These are phyloP conservation scores for Blastobotrys buckinghamii DNA, from an alignment of 1,139 yeast species.

Conservation along the genomic window DNA sequence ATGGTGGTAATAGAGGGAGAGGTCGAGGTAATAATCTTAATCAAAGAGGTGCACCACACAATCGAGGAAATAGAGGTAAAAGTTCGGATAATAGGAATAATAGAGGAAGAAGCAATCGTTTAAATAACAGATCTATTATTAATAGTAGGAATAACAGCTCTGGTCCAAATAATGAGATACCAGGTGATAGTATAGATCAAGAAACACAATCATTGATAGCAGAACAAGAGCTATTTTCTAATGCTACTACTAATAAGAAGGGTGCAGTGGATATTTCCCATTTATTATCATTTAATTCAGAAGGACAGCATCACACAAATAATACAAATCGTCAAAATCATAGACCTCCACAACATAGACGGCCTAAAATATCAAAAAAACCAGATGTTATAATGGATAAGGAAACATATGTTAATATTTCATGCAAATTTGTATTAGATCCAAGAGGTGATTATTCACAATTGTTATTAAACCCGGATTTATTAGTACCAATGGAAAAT, in stretches of 20 bases:
- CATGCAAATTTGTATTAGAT: conserved; percentile 77
- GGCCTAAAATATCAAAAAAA: not conserved
- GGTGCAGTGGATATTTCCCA: conserved; percentile 30
- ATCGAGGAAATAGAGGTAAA: conserved; percentile 16
- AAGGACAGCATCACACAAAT: not conserved
- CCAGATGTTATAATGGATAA: conserved; percentile 40
- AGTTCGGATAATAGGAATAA: conserved; percentile 18
- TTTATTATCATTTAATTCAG: conserved; percentile 24
- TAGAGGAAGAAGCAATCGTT: conserved; percentile 9
- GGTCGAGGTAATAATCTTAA: conserved; percentile 9
- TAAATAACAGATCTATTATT: too few species aligned
- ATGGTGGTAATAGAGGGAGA: conserved; percentile 19
- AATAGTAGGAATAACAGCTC: too few species aligned
- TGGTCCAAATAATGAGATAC: too few species aligned
- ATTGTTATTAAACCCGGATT: conserved; percentile 67
- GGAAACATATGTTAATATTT: conserved; percentile 73
- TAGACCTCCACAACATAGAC: not conserved
- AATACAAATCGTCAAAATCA: conserved; percentile 1
- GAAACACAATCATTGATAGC: conserved; percentile 36
- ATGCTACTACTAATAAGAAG: conserved; percentile 18
- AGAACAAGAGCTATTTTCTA: conserved; percentile 24
- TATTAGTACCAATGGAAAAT: conserved; percentile 55
- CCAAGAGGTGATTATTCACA: conserved; percentile 46
- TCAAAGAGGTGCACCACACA: conserved; percentile 25
- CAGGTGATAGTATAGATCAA: conserved; percentile 32